These are phyloP conservation scores for Auxenochlorella pyrenoidosa DNA, from an alignment of 139 green algal genomes.

Conservation along the genomic window DNA sequence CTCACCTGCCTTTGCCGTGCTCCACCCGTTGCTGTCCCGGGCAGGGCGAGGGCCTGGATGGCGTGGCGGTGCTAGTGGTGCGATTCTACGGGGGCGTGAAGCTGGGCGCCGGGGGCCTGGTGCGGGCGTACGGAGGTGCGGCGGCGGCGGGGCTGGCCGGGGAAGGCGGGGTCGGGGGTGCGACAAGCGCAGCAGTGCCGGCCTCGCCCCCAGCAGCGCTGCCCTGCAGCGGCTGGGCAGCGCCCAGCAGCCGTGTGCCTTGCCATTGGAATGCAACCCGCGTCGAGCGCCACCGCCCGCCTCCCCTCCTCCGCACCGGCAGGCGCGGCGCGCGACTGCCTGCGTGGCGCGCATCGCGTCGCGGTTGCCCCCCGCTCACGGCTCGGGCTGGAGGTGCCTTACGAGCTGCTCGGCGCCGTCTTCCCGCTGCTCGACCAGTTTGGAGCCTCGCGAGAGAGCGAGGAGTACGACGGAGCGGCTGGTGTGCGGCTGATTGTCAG, in stretches of 20 bases:
- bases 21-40: too few relatives aligned
- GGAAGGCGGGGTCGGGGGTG: too few relatives aligned
- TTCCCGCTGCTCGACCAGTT: slow-evolving; percentile 53
- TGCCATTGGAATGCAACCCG: too few relatives aligned
- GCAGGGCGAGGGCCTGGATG: slow-evolving; percentile 71
- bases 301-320: too few relatives aligned
- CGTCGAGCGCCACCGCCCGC: too few relatives aligned
- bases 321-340: slow-evolving; percentile 72
- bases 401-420: slow-evolving; percentile 51
- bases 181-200: too few relatives aligned
- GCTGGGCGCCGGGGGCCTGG: slow-evolving; percentile 86
- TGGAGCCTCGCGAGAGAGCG: slow-evolving; percentile 17
- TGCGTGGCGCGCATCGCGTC: slow-evolving; percentile 52
- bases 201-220: too few relatives aligned
- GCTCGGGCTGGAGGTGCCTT: slow-evolving; percentile 20
- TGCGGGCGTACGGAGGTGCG: slow-evolving; percentile 77
- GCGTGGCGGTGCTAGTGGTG: slow-evolving; percentile 78
- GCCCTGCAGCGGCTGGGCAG: too few relatives aligned
- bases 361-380: slow-evolving; percentile 52
- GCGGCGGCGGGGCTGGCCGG: too few relatives aligned
- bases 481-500: slow-evolving; percentile 38
- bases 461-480: slow-evolving; percentile 45
- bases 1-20: too few relatives aligned
- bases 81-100: slow-evolving; percentile 88
- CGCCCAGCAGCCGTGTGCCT: too few relatives aligned